phyloP scores from a whole-genome alignment of 345 rosid species.

The Eucalyptus erythrocorys region DNA sequence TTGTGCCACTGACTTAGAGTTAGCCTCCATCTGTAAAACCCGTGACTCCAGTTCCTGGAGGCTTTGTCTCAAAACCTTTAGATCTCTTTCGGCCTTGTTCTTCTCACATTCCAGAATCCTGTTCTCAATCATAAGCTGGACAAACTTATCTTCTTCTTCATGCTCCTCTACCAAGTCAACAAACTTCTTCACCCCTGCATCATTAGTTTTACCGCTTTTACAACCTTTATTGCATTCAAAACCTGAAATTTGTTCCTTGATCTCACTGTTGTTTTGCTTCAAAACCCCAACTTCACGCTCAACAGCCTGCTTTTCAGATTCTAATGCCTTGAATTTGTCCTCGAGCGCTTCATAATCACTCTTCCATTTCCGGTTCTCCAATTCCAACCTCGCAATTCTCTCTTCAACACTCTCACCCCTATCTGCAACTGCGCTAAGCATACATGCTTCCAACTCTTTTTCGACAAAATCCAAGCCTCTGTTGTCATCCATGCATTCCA shows the following conservation, averaged over 20 bases:
- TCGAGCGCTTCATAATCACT: conserved; percentile 22
- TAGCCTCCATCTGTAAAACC: conserved; percentile 2
- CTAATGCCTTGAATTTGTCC: conserved; percentile 15
- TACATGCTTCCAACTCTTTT: background rate
- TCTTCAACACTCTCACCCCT: conserved; percentile 16
- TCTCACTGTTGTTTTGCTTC: conserved; percentile 1
- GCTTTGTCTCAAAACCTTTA: conserved; percentile 39
- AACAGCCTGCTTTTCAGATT: conserved; percentile 9
- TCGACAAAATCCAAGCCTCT: background rate
- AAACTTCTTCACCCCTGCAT: conserved; percentile 1
- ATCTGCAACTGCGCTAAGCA: background rate
- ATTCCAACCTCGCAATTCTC: conserved; percentile 24
- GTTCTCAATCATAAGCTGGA: conserved; percentile 38
- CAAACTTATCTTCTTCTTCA: conserved; percentile 11
- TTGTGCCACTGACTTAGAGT: background rate
- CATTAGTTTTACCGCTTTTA: background rate
- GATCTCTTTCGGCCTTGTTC: conserved; percentile 30
- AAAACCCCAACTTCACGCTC: conserved; percentile 12
- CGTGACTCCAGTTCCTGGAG: conserved; percentile 27
- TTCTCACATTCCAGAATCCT: conserved; percentile 29
- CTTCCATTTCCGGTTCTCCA: conserved; percentile 16
- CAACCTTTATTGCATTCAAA: background rate
- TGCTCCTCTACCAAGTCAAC: conserved; percentile 20
- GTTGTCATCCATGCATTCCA: background rate
- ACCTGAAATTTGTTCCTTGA: background rate